phyloP scores from a whole-genome alignment of 2,329 filamentous ascomycete genomes.

The Epichloe elymi region DNA sequence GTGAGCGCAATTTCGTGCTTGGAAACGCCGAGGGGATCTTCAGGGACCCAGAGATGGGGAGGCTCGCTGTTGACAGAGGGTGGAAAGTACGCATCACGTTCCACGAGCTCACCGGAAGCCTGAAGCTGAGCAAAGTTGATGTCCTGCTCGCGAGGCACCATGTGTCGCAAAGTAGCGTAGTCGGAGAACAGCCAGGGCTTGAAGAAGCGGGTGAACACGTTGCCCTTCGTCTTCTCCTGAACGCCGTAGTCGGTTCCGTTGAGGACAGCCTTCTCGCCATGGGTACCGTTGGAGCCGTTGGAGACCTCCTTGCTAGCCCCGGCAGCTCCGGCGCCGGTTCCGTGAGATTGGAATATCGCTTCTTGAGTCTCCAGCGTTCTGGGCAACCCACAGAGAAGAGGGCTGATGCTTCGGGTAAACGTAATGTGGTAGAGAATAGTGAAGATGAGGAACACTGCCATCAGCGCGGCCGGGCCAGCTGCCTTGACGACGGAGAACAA shows the following conservation, averaged over 20 bases:
- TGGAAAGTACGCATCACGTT: conserved; percentile 58
- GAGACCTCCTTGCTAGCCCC: conserved; percentile 7
- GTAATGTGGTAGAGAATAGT: conserved; percentile 64
- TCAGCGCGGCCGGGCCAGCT: conserved; percentile 58
- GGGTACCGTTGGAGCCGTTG: conserved; percentile 1
- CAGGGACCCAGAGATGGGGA: conserved; percentile 64
- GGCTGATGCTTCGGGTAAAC: conserved; percentile 54
- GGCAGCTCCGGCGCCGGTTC: conserved; percentile 12
- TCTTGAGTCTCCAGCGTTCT: conserved; percentile 39
- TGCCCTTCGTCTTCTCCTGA: conserved; percentile 38
- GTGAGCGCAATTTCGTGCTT: conserved; percentile 58
- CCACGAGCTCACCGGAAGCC: conserved; percentile 47
- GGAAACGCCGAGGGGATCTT: conserved; percentile 55
- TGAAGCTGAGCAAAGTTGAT: conserved; percentile 30
- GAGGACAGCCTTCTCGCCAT: conserved; percentile 6
- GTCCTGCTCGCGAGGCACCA: conserved; percentile 48
- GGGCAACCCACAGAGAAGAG: conserved; percentile 60
- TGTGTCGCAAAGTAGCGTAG: conserved; percentile 55
- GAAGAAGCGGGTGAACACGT: conserved; percentile 46
- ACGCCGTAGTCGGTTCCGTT: conserved; percentile 13
- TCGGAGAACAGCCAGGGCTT: conserved; percentile 66
- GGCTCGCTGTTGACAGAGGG: conserved; percentile 49
- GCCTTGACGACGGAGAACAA: conserved; percentile 60
- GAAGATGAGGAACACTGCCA: conserved; percentile 64
- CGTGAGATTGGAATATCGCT: conserved; percentile 21